These are phyloP conservation scores for Lepidium aucheri DNA, from an alignment of 345 rosid species.

Conservation along the genomic window DNA sequence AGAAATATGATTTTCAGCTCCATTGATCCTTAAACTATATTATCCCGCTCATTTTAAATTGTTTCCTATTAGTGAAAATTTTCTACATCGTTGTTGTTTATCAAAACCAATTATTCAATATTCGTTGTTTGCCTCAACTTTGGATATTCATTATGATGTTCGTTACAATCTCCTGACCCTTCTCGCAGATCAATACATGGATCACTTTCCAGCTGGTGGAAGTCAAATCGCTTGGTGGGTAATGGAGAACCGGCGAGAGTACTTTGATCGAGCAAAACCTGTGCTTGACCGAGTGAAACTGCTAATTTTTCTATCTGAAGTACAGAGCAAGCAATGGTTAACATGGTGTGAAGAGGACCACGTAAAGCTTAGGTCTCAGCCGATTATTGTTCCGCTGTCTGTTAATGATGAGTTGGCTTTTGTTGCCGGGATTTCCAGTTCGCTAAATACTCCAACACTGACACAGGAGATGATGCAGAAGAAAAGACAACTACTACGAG, in stretches of 20 bases:
- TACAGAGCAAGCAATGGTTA: conserved; percentile 78
- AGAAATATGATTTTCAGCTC: not conserved
- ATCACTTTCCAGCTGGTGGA: conserved; percentile 83
- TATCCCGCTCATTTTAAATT: not conserved
- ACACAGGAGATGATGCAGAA: conserved; percentile 55
- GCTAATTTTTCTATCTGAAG: conserved; percentile 75
- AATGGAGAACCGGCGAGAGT: conserved; percentile 91
- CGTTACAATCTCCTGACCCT: not conserved
- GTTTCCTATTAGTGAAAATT: not conserved
- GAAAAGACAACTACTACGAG: conserved; percentile 51
- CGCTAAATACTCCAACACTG: conserved; percentile 61
- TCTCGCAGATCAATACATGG: conserved; percentile 75
- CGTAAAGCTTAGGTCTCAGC: conserved; percentile 76
- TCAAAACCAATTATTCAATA: not conserved
- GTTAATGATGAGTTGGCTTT: conserved; percentile 93
- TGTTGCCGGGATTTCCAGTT: conserved; percentile 71
- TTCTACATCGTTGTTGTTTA: not conserved
- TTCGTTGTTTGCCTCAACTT: not conserved
- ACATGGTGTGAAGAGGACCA: conserved; percentile 85
- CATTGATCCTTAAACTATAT: not conserved
- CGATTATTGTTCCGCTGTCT: conserved; percentile 72
- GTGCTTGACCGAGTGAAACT: conserved; percentile 75
- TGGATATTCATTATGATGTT: not conserved
- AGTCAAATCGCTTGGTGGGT: conserved; percentile 99
- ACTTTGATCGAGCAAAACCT: conserved; percentile 75